phyloP scores from a whole-genome alignment of 176 grass and related monocot species.

The Musa itinerans region DNA sequence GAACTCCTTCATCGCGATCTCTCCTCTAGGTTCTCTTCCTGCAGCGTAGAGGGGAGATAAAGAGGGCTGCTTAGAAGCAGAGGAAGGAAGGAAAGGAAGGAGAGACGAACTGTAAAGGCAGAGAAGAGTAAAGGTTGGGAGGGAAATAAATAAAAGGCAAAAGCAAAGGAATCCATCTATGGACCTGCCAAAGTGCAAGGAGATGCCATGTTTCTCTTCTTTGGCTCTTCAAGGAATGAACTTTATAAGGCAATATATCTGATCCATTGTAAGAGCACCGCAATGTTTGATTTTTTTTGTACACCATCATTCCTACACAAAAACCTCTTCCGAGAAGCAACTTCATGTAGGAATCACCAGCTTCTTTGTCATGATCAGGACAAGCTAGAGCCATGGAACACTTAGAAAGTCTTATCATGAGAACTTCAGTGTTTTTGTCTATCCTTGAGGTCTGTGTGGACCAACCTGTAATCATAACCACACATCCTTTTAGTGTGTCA shows the following conservation, averaged over 20 bases:
- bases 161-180: neutral
- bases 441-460: neutral
- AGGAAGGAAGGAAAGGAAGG: neutral
- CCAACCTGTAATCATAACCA: too few relatives aligned
- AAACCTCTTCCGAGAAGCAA: too few relatives aligned
- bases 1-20: slow-evolving; percentile 49
- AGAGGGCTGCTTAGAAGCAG: neutral
- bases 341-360: too few relatives aligned
- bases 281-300: too few relatives aligned
- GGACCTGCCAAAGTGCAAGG: neutral
- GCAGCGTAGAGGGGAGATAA: neutral
- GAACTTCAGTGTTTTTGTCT: neutral
- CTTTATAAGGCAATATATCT: neutral
- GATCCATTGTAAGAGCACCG: neutral
- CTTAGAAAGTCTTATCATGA: too few relatives aligned
- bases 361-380: too few relatives aligned
- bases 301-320: too few relatives aligned
- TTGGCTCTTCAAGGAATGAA: neutral
- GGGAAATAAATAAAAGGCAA: neutral
- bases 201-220: neutral
- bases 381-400: too few relatives aligned
- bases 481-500: neutral
- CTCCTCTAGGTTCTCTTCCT: neutral
- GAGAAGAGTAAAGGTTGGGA: neutral
- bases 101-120: too few relatives aligned